Evolutionary conservation across 495 filamentous ascomycete species (phyloP).

Genomic region (Pseudomonodictys pantanalensis): DNA sequence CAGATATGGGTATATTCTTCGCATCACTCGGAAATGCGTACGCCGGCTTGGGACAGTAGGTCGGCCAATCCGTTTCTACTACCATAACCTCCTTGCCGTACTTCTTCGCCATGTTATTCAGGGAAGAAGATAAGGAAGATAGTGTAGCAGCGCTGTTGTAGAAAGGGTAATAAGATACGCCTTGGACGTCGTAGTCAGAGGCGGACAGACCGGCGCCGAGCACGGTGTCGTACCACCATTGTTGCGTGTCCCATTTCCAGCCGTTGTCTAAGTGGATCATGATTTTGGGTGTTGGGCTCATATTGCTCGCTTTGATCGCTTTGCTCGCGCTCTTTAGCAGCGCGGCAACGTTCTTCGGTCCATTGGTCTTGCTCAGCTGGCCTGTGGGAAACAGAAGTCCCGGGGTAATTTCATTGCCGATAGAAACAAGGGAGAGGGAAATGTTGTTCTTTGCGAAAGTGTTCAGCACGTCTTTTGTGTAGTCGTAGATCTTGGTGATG

Average conservation of each 20-base stretch:
- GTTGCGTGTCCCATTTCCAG: slow-evolving; percentile 45
- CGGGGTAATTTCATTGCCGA: slow-evolving; percentile 49
- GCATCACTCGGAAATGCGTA: slow-evolving; percentile 39
- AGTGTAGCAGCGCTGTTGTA: slow-evolving; percentile 47
- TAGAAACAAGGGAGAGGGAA: slow-evolving; percentile 40
- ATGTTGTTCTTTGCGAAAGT: slow-evolving; percentile 40
- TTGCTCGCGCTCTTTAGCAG: slow-evolving; percentile 41
- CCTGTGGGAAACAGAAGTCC: slow-evolving; percentile 50
- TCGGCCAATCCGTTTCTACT: slow-evolving; percentile 50
- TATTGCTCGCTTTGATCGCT: slow-evolving; percentile 39
- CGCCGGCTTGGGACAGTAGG: slow-evolving; percentile 40
- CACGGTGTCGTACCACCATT: slow-evolving; percentile 46
- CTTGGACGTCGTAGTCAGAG: slow-evolving; percentile 46
- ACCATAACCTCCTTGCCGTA: slow-evolving; percentile 49
- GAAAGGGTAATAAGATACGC: slow-evolving; percentile 50
- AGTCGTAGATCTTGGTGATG: slow-evolving; percentile 33
- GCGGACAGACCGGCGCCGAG: slow-evolving; percentile 33
- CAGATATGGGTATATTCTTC: slow-evolving; percentile 41
- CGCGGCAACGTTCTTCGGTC: slow-evolving; percentile 37
- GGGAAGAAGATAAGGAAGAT: slow-evolving; percentile 36
- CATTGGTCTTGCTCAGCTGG: slow-evolving; percentile 37
- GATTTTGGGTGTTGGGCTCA: slow-evolving; percentile 41
- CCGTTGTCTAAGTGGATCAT: slow-evolving; percentile 52
- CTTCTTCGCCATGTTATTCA: slow-evolving; percentile 41
- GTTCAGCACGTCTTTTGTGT: slow-evolving; percentile 44